Evolutionary conservation across 805 yeast genomes (phyloP).

Genomic region (Zygoascus flipseniorum): DNA sequence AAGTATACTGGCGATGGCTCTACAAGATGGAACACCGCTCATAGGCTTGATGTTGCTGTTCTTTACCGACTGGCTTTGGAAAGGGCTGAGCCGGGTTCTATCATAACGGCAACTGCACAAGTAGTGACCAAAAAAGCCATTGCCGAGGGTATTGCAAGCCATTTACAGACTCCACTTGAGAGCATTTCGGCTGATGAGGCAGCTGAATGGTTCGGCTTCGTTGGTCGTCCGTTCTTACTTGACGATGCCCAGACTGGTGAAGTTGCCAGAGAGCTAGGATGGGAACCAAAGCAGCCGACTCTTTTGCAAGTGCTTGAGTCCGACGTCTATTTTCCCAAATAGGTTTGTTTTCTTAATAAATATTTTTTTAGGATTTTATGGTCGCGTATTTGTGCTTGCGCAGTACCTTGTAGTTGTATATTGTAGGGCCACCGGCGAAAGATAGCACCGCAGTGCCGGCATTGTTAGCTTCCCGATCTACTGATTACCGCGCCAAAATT

Average conservation of each 20-base stretch:
- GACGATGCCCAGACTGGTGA: background rate
- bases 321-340: conserved; percentile 1
- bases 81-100: conserved; percentile 22
- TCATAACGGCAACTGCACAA: conserved; percentile 24
- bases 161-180: background rate
- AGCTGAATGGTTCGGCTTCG: background rate
- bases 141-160: conserved; percentile 21
- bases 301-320: conserved; percentile 3
- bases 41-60: conserved; percentile 28
- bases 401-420: too few species aligned
- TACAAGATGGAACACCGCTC: conserved; percentile 28
- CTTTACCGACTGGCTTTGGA: conserved; percentile 25
- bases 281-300: conserved; percentile 2
- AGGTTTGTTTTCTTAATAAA: too few species aligned
- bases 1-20: conserved; percentile 31
- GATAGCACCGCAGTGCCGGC: too few species aligned
- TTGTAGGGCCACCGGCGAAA: too few species aligned
- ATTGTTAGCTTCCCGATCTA: too few species aligned
- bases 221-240: background rate
- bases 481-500: too few species aligned
- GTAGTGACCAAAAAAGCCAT: conserved; percentile 21
- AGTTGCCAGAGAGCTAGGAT: conserved; percentile 4
- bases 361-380: too few species aligned
- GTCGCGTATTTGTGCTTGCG: too few species aligned
- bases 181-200: conserved; percentile 2